Evolutionary conservation across 495 filamentous ascomycete genomes (phyloP).

Genomic region (Tetracladium setigerum): DNA sequence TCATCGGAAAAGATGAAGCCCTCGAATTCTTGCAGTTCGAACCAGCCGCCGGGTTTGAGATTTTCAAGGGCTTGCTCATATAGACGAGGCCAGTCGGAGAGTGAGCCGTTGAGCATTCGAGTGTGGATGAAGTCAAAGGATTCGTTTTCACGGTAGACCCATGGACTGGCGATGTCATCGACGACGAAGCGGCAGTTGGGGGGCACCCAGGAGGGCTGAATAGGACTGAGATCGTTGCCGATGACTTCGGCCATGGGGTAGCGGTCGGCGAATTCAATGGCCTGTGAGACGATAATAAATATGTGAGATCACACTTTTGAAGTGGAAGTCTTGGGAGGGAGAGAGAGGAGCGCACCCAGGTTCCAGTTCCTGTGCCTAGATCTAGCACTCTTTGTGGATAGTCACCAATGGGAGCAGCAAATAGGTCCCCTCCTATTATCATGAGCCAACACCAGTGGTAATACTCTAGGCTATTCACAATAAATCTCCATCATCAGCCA

Average conservation of each 20-base stretch:
- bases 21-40: slow-evolving; percentile 27
- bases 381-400: slow-evolving; percentile 43
- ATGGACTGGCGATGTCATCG: slow-evolving; percentile 45
- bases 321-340: slow-evolving; percentile 14
- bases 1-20: too few relatives aligned
- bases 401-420: slow-evolving; percentile 31
- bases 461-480: too few relatives aligned
- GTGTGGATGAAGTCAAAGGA: slow-evolving; percentile 33
- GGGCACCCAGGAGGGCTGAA: slow-evolving; percentile 41
- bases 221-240: slow-evolving; percentile 41
- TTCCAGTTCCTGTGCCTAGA: slow-evolving; percentile 50
- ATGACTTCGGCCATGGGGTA: slow-evolving; percentile 46
- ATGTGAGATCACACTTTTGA: slow-evolving; percentile 10
- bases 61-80: neutral
- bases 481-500: too few relatives aligned
- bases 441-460: neutral
- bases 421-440: slow-evolving; percentile 33
- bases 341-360: slow-evolving; percentile 19
- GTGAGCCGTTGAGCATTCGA: slow-evolving; percentile 6
- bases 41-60: slow-evolving; percentile 41
- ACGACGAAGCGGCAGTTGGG: slow-evolving; percentile 44
- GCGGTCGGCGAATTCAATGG: slow-evolving; percentile 43
- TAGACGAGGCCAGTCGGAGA: slow-evolving; percentile 5
- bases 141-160: slow-evolving; percentile 33
- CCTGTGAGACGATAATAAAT: slow-evolving; percentile 34